Base-by-base conservation (phyloP, 1,139 yeast species). In the Geotrichum fermentans region DNA sequence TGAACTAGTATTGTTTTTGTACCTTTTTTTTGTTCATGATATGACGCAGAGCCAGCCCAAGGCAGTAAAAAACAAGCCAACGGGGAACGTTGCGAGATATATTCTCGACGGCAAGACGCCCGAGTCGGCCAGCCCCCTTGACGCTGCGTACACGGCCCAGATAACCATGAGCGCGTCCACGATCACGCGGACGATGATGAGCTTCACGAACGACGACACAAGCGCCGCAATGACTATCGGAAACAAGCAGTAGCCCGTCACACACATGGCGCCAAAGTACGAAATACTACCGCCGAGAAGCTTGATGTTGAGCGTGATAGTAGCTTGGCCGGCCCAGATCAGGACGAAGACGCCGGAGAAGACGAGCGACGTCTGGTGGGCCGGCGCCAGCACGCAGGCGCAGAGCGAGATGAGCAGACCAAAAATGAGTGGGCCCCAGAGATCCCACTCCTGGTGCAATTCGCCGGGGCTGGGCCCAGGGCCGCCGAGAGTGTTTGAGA, bases 371-470 rank as follows among this genome's bases (percentile, higher is more conserved):
- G 71, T 53, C 50, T 67, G 69, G 13, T 66, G 57, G 43, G 61
- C 61, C 10, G 73, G 71, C 2, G 76, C 72, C 35, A 71, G 55
- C 53, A 72, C 54, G 35, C 75, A 72, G 50, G 63, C 74, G 58
- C 58, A 70, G 40, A 85, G 77, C 6, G 88, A 72, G 55, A 82
- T 81, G 18, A 73, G 66, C 45, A 87, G 70, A 14, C 87, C 80
- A 60, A 87, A 84, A 24, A 86, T 74, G 53, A 87, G 70, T 1
- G 95, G 96, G 0, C 96, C 96, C 95, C 95, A 86, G 7, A 48
- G 47, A 21, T 48, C 48, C 50, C 50, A 47, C 22, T 47, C 50
- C 46, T 41, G 46, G 14, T 37, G 36, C 5, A 24, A 11, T n/a
- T n/a, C n/a, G n/a, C n/a, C n/a, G 13, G 40, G 43, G 5, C n/a